A percentile compares a stretch with the other conserved stretches of the same genome.
phyloP scores from a whole-genome alignment of 257 asterid genomes.

The Mitragyna speciosa region DNA sequence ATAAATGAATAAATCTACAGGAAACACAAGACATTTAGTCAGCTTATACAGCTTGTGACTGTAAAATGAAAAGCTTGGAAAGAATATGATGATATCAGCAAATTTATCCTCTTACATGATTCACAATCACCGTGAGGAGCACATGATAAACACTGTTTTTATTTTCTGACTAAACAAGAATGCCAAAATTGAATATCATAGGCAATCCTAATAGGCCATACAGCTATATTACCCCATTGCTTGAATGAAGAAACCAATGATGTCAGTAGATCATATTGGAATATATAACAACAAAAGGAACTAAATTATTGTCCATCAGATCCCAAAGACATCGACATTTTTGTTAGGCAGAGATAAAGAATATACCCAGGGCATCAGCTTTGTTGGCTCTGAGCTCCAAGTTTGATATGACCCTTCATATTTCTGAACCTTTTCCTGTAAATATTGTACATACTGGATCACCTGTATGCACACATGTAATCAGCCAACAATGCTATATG shows the following conservation, averaged over 20 bases:
- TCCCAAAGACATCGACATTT: neutral
- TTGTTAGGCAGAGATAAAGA: conserved; percentile 12
- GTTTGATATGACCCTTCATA: conserved; percentile 79
- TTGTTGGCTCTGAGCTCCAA: conserved; percentile 86
- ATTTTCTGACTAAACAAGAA: neutral
- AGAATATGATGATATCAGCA: neutral
- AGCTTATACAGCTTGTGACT: neutral
- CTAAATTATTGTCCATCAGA: neutral
- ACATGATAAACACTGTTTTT: neutral
- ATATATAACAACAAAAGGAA: neutral
- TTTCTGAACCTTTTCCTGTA: conserved; percentile 79
- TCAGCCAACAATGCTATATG: conserved; percentile 22
- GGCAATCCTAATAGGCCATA: neutral
- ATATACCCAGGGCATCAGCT: conserved; percentile 95
- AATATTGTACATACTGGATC: conserved; percentile 74
- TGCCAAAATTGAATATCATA: neutral
- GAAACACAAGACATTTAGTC: neutral
- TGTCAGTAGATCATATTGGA: neutral
- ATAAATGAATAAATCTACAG: neutral
- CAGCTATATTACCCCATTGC: neutral
- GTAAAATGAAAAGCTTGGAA: neutral
- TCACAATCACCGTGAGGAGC: neutral
- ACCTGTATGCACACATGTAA: conserved; percentile 52
- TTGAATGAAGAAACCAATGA: neutral
- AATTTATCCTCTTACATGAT: neutral